Percentiles rank a stretch among this genome's conserved stretches.
Evolutionary conservation across 352 stramenopile species (phyloP).

Genomic region (Globisporangium carolinianum): DNA sequence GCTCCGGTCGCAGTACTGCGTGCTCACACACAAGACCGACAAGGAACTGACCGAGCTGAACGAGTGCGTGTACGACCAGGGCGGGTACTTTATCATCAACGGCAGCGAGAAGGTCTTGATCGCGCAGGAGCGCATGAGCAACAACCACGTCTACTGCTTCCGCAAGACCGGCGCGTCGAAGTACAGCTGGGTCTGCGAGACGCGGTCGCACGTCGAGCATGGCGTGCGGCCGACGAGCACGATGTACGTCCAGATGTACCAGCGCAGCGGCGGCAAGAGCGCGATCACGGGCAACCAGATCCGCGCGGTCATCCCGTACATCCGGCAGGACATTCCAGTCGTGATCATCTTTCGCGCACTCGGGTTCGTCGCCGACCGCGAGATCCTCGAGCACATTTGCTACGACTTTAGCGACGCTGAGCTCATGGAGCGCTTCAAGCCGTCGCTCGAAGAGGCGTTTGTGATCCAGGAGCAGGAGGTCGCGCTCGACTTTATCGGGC

Average conservation of each 20-base stretch:
- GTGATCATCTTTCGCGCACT: conserved; percentile 99
- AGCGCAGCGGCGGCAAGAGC: conserved; percentile 90
- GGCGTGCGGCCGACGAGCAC: conserved; percentile 92
- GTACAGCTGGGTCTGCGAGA: conserved; percentile 96
- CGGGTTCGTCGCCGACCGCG: conserved; percentile 93
- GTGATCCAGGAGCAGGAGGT: conserved; percentile 98
- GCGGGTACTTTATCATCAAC: conserved; percentile 99
- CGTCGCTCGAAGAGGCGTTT: conserved; percentile 97
- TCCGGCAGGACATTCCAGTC: conserved; percentile 97
- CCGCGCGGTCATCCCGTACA: conserved; percentile 96
- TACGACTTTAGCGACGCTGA: conserved; percentile 97
- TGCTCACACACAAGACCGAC: conserved; percentile 90
- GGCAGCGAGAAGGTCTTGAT: conserved; percentile 98
- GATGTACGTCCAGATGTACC: conserved; percentile 99
- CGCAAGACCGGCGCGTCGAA: conserved; percentile 97
- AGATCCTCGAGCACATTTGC: conserved; percentile 99
- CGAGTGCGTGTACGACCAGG: conserved; percentile 99
- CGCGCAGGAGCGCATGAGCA: conserved; percentile 98
- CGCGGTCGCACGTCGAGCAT: conserved; percentile 95
- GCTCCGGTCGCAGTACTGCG: conserved; percentile 95
- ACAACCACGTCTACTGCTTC: conserved; percentile 99
- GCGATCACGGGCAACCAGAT: conserved; percentile 98
- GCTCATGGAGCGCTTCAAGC: conserved; percentile 99
- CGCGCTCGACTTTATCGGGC: conserved; percentile 98
- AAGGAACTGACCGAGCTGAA: conserved; percentile 92